These are phyloP conservation scores for Ascodesmis nigricans DNA, from an alignment of 495 filamentous ascomycete species.

Conservation along the genomic window DNA sequence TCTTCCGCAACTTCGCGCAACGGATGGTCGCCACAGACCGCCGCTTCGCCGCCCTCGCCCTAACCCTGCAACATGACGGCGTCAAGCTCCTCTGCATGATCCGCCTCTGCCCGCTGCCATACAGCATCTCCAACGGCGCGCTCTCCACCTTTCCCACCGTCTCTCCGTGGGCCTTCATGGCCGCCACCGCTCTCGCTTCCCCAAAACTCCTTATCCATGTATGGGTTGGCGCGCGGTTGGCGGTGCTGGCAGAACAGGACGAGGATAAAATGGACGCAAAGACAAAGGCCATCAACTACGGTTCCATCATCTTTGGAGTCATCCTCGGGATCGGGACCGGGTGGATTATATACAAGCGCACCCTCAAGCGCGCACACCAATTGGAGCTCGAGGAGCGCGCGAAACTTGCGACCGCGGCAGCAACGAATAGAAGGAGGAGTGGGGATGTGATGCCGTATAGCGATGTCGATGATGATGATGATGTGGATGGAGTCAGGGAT, in stretches of 20 bases:
- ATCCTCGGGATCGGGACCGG: slow-evolving; percentile 54
- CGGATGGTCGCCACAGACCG: slow-evolving; percentile 60
- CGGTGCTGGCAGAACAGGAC: slow-evolving; percentile 42
- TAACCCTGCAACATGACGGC: slow-evolving; percentile 59
- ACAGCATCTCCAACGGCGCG: slow-evolving; percentile 81
- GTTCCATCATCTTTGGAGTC: slow-evolving; percentile 40
- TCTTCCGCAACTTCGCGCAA: slow-evolving; percentile 57
- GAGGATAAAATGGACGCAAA: slow-evolving; percentile 38
- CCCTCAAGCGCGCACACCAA: slow-evolving; percentile 60
- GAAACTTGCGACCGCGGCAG: slow-evolving; percentile 22
- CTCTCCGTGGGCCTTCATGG: slow-evolving; percentile 45
- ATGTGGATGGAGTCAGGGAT: slow-evolving; percentile 23
- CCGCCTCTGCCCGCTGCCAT: slow-evolving; percentile 79
- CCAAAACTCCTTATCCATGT: slow-evolving; percentile 83
- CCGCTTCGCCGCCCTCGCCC: slow-evolving; percentile 45
- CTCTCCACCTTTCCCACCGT: slow-evolving; percentile 85
- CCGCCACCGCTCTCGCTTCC: slow-evolving; percentile 53
- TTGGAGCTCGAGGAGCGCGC: slow-evolving; percentile 59
- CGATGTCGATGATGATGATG: slow-evolving; percentile 26
- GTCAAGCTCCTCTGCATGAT: slow-evolving; percentile 82
- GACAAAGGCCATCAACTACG: slow-evolving; percentile 57
- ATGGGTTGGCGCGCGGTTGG: slow-evolving; percentile 66
- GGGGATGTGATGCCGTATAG: slow-evolving; percentile 24
- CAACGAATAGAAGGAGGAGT: slow-evolving; percentile 11
- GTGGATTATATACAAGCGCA: slow-evolving; percentile 67